Evolutionary conservation across 257 asterid genomes (phyloP), one percentile per base, ranked within the genome.

Genomic region (Linderniella brevidens): DNA sequence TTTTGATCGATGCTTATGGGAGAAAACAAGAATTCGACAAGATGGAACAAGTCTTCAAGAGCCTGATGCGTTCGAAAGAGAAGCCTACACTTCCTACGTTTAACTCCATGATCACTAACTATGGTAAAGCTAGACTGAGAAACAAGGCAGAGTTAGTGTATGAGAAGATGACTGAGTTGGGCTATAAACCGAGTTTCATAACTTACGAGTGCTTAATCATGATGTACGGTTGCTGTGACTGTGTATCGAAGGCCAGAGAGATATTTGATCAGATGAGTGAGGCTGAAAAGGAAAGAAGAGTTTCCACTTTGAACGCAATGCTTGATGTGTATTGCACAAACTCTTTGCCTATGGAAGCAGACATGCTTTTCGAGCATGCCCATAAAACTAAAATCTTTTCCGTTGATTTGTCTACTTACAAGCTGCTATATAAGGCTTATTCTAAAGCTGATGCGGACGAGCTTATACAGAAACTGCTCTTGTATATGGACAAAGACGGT

Each of bases 11-110:
- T 69, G 73, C 92, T 8, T 88, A 84, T 58, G 97, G 97, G 57
- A 78, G 64, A 56, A 88, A 75, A 58, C 97, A 88, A 70, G 93
- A 74, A 40, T 88, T 88, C 37, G 93, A 78, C 41, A 88, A 84
- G 68, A 88, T 88, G 97, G 97, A 87, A 49, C 97, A 83, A 61
- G 97, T 87, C 0, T 87, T 77, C 35, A 78, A 64, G 73, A 77
- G 93, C 65, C 64, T 88, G 68, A 38, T 73, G 55, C 77, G 66
- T n/a, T 84, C 95, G 18, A 84, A 68, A 50, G 90, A 80, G 65
- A 84, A 69, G 50, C 97, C 93, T 0, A 84, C 93, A 5, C 76
- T 66, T 52, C 74, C 95, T 10, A 88, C 97, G 0, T 88, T 88
- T 56, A 76, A 88, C 65, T 88, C 97, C 44, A 88, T 88, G 97